phyloP scores from a whole-genome alignment of 257 asterid species.

The Asclepias syriaca region DNA sequence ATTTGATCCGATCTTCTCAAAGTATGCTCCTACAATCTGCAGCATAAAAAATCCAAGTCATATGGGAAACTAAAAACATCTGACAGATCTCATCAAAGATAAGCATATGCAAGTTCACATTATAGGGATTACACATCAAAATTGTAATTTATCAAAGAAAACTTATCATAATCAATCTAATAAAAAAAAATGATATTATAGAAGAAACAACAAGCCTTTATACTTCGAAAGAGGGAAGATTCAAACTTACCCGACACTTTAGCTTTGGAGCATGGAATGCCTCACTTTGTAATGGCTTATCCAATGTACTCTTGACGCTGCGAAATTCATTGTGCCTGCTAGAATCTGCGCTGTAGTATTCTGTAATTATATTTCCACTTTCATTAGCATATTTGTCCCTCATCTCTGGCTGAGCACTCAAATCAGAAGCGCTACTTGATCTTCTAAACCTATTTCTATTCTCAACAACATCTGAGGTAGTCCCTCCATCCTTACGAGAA shows the following conservation, averaged over 20 bases:
- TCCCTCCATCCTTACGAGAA: conserved; percentile 22
- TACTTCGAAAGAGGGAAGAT: conserved; percentile 14
- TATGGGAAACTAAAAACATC: conserved; percentile 17
- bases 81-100: conserved; percentile 4
- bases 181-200: neutral
- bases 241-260: conserved; percentile 71
- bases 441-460: conserved; percentile 58
- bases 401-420: conserved; percentile 17
- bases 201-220: conserved; percentile 2
- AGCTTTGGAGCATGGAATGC: conserved; percentile 60
- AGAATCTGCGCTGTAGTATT: conserved; percentile 59
- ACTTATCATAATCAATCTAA: neutral
- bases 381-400: conserved; percentile 29
- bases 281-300: conserved; percentile 53
- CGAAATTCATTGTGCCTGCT: conserved; percentile 34
- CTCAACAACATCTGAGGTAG: conserved; percentile 28
- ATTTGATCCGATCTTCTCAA: conserved; percentile 85
- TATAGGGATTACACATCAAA: neutral
- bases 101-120: conserved; percentile 7
- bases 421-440: conserved; percentile 90
- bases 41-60: conserved; percentile 27
- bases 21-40: conserved; percentile 95
- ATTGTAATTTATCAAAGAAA: neutral
- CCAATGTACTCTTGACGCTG: conserved; percentile 52
- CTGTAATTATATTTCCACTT: conserved; percentile 58